Conservation (phyloP, 75 land plant species). For the Sequoia sempervirens region DNA sequence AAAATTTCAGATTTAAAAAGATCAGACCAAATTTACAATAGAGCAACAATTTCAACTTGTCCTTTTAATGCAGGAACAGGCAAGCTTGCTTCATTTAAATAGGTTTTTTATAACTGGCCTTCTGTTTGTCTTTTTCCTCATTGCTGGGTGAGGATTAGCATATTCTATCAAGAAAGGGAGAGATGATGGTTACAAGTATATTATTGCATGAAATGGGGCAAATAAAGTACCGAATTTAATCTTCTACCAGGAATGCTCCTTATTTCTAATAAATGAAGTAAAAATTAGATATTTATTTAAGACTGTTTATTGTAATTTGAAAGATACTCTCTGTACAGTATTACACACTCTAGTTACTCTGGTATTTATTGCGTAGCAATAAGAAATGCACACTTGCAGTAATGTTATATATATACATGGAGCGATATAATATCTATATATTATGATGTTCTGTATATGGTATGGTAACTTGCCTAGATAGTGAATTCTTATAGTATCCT, state of each 20-base stretch:
- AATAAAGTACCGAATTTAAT: not conserved
- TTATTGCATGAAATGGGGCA: not conserved
- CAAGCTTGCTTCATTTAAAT: not conserved
- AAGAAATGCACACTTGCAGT: too few species aligned
- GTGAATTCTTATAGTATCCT: too few species aligned
- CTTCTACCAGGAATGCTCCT: not conserved
- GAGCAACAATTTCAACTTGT: not conserved
- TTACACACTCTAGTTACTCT: not conserved
- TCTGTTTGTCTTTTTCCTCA: not conserved
- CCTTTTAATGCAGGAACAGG: not conserved
- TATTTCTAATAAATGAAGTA: too few species aligned
- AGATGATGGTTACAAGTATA: not conserved
- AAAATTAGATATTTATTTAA: too few species aligned
- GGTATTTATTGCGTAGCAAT: not conserved
- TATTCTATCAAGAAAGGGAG: not conserved
- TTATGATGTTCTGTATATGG: not conserved
- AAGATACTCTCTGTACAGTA: not conserved
- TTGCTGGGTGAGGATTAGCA: not conserved
- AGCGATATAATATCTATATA: not conserved
- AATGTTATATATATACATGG: not conserved
- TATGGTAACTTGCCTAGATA: too few species aligned
- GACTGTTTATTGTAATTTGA: not conserved
- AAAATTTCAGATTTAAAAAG: too few species aligned
- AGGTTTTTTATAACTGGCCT: not conserved
- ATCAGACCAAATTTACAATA: not conserved